Percentiles rank a stretch among this genome's conserved stretches.
These are phyloP conservation scores for Penicillium glabrum DNA, from an alignment of 2,329 filamentous ascomycete genomes.

Conservation along the genomic window DNA sequence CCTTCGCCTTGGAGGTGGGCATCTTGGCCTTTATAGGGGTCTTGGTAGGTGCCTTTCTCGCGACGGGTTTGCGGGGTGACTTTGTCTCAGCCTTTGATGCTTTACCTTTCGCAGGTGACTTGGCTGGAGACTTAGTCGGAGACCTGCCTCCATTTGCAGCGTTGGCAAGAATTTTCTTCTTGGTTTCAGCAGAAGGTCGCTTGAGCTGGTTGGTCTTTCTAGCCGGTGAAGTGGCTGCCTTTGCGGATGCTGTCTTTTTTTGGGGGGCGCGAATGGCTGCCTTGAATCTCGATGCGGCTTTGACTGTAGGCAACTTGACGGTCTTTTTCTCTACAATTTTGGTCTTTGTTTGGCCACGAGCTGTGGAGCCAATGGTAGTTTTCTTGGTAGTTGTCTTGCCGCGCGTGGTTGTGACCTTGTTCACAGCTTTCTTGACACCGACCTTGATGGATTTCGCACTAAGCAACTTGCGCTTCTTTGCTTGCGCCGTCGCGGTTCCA, in stretches of 20 bases:
- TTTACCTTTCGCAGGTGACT: conserved; percentile 9
- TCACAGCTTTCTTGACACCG: conserved; percentile 29
- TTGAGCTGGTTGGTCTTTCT: conserved; percentile 25
- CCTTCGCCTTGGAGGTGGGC: conserved; percentile 8
- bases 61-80: conserved; percentile 10
- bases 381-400: conserved; percentile 22
- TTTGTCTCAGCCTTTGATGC: conserved; percentile 11
- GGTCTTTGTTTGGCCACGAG: conserved; percentile 3
- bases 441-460: conserved; percentile 32
- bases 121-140: background rate
- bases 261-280: conserved; percentile 17
- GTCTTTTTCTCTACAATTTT: conserved; percentile 18
- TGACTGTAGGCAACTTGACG: conserved; percentile 31
- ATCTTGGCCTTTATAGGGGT: conserved; percentile 16
- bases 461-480: conserved; percentile 21
- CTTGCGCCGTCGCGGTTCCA: background rate
- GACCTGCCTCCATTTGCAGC: conserved; percentile 22
- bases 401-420: conserved; percentile 15
- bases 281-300: conserved; percentile 28
- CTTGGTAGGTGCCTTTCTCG: conserved; percentile 8
- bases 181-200: conserved; percentile 30
- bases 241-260: conserved; percentile 10
- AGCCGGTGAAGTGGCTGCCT: conserved; percentile 16
- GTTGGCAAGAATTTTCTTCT: conserved; percentile 28
- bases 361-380: conserved; percentile 9